phyloP scores from a whole-genome alignment of 192 early-diverging fungal species.

The Jimgerdemannia flammicorona region DNA sequence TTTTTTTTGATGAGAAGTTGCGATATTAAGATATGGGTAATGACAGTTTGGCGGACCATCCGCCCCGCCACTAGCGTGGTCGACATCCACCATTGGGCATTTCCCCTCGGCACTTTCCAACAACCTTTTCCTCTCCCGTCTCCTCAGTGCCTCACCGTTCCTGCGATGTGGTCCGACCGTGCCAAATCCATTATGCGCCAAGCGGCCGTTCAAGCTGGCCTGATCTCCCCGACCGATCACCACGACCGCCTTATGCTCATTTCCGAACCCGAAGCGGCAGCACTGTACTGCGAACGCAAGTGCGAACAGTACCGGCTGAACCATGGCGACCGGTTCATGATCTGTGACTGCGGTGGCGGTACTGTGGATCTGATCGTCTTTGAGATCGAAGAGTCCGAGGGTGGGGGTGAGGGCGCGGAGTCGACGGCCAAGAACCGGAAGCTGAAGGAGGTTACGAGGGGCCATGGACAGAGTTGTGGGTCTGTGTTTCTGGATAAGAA shows the following conservation, averaged over 20 bases:
- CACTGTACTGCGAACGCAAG: slow-evolving; percentile 34
- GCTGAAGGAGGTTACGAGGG: not conserved
- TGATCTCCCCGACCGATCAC: slow-evolving; percentile 30
- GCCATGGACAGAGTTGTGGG: too few relatives aligned
- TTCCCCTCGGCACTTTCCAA: too few relatives aligned
- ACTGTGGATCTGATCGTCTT: slow-evolving; percentile 35
- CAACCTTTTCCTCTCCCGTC: too few relatives aligned
- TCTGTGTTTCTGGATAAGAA: not conserved
- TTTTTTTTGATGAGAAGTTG: too few relatives aligned
- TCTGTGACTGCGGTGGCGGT: slow-evolving; percentile 43
- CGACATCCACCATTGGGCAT: too few relatives aligned
- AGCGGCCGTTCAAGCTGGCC: slow-evolving; percentile 33
- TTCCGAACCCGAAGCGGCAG: not conserved
- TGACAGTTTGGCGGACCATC: too few relatives aligned
- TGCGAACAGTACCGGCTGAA: slow-evolving; percentile 31
- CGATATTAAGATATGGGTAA: too few relatives aligned
- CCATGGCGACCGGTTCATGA: slow-evolving; percentile 39
- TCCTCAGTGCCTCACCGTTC: slow-evolving; percentile 29
- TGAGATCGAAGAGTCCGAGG: too few relatives aligned
- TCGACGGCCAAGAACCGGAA: slow-evolving; percentile 8
- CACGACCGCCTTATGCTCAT: slow-evolving; percentile 5
- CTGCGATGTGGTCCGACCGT: slow-evolving; percentile 35
- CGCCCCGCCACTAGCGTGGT: too few relatives aligned
- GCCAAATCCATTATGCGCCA: slow-evolving; percentile 35
- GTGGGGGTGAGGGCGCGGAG: not conserved